A percentile compares a stretch with the other conserved stretches of the same genome.
Evolutionary conservation across 2,329 filamentous ascomycete genomes (phyloP).

Genomic region (Paracorniculantispora psalliotae): DNA sequence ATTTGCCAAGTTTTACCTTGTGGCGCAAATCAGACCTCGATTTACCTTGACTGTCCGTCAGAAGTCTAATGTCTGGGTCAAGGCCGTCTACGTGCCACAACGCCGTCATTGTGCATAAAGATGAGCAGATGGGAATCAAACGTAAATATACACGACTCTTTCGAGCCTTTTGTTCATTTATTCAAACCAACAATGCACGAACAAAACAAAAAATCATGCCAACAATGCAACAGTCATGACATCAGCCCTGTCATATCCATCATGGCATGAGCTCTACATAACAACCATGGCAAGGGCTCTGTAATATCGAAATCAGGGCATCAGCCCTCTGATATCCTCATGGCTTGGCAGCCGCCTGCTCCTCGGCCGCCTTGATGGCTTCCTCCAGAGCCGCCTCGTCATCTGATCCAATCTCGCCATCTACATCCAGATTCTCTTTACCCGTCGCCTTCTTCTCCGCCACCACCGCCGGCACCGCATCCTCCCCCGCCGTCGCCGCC

Average conservation of each 20-base stretch:
- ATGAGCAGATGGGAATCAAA: background rate
- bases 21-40: background rate
- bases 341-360: slow-evolving; percentile 14
- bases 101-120: background rate
- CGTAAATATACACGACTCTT: background rate
- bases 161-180: no score
- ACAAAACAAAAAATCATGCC: no score
- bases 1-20: background rate
- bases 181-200: no score
- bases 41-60: background rate
- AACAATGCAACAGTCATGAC: no score
- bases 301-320: no score
- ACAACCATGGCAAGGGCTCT: no score
- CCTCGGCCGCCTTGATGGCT: slow-evolving; percentile 28
- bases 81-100: background rate
- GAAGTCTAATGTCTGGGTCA: no score
- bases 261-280: no score
- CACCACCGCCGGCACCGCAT: slow-evolving; percentile 21
- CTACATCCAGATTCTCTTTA: slow-evolving; percentile 10
- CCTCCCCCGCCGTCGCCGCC: slow-evolving; percentile 15
- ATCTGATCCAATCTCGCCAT: slow-evolving; percentile 29
- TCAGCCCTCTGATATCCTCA: background rate
- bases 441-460: slow-evolving; percentile 16
- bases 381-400: slow-evolving; percentile 35
- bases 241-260: no score